Evolutionary conservation across 805 yeast genomes (phyloP).

Genomic region (Cyberlindnera maritima): DNA sequence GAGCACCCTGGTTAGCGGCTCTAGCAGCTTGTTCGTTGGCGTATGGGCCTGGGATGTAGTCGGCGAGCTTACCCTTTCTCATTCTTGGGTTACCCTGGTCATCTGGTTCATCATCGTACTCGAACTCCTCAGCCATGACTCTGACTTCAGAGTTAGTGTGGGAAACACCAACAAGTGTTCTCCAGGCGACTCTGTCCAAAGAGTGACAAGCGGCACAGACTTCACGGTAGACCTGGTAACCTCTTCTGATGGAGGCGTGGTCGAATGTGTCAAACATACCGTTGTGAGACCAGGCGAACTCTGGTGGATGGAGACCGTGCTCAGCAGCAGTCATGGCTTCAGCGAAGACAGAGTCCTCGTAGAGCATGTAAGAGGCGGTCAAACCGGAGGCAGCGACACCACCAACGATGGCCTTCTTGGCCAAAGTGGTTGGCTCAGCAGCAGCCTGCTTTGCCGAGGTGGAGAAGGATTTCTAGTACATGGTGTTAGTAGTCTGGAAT

Average conservation of each 20-base stretch:
- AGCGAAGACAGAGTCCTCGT: constrained; percentile 83
- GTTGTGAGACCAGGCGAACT: constrained; percentile 88
- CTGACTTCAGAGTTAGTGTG: constrained; percentile 88
- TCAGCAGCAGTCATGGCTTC: constrained; percentile 98
- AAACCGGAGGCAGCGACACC: constrained; percentile 72
- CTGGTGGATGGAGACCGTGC: constrained; percentile 97
- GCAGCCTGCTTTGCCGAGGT: constrained; percentile 37
- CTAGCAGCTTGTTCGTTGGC: constrained; percentile 99
- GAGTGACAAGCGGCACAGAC: constrained; percentile 99
- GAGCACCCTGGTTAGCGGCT: constrained; percentile 99
- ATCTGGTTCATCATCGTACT: constrained; percentile 98
- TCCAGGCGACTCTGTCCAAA: constrained; percentile 95
- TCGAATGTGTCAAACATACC: constrained; percentile 91
- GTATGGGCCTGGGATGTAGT: constrained; percentile 91
- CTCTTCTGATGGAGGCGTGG: constrained; percentile 96
- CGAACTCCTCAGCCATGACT: constrained; percentile 93
- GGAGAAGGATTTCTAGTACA: constrained; percentile 29
- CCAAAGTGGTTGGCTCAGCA: constrained; percentile 30
- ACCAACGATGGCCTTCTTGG: constrained; percentile 55
- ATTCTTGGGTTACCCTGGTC: constrained; percentile 97
- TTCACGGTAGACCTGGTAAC: constrained; percentile 97
- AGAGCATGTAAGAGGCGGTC: constrained; percentile 76
- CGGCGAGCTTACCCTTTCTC: constrained; percentile 98
- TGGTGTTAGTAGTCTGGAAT: not conserved
- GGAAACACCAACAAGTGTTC: constrained; percentile 95